phyloP scores from a whole-genome alignment of 2,329 filamentous ascomycete species.

The Metarhizium brunneum region DNA sequence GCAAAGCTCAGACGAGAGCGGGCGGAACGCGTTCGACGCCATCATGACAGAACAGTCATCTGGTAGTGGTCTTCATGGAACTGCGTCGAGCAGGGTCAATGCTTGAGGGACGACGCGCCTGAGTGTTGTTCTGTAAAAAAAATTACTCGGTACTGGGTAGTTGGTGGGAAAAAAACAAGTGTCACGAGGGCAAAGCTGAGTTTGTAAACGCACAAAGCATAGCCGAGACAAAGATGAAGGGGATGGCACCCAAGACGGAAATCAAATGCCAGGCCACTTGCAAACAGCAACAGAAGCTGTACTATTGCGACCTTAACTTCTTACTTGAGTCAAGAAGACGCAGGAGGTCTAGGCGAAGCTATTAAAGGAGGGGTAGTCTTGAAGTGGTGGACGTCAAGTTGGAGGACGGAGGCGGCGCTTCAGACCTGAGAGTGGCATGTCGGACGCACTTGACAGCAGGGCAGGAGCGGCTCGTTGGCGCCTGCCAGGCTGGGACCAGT shows the following conservation, averaged over 20 bases:
- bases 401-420: too few species aligned
- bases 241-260: neutral
- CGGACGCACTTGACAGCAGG: neutral
- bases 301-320: too few species aligned
- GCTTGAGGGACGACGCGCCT: neutral
- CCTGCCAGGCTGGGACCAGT: neutral
- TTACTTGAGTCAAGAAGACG: too few species aligned
- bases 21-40: conserved; percentile 25
- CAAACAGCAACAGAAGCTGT: neutral
- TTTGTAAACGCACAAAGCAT: neutral
- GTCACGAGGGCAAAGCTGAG: neutral
- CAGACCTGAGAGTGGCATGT: too few species aligned
- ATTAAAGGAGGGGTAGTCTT: neutral
- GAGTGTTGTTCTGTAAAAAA: neutral
- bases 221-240: neutral
- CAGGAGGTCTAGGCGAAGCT: too few species aligned
- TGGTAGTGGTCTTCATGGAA: conserved; percentile 9
- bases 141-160: neutral
- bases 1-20: conserved; percentile 23
- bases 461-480: neutral
- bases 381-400: too few species aligned
- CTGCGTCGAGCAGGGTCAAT: neutral
- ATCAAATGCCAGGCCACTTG: neutral
- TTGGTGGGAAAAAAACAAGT: neutral
- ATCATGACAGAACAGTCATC: conserved; percentile 22